phyloP scores from a whole-genome alignment of 1,139 yeast genomes.

The Scheffersomyces titani region DNA sequence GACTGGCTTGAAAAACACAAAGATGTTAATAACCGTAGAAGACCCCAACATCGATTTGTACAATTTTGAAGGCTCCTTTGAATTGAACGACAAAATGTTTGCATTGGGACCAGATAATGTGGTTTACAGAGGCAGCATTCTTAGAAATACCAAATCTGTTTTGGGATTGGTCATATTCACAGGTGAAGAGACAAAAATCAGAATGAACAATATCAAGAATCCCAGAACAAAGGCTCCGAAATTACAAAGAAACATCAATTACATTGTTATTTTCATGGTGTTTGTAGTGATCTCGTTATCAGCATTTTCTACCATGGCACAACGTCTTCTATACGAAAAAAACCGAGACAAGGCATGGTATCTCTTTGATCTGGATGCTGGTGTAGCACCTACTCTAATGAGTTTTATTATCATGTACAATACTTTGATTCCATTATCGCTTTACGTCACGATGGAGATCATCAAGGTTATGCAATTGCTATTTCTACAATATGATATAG shows the following conservation, averaged over 20 bases:
- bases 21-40: conserved; percentile 66
- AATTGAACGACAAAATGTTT: conserved; percentile 28
- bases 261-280: conserved; percentile 87
- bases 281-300: conserved; percentile 72
- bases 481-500: conserved; percentile 84
- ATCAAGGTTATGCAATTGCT: conserved; percentile 85
- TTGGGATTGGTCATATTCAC: conserved; percentile 86
- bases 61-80: conserved; percentile 81
- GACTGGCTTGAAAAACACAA: conserved; percentile 49
- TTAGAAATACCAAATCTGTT: conserved; percentile 75
- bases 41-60: conserved; percentile 91
- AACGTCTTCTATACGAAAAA: conserved; percentile 51
- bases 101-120: conserved; percentile 82
- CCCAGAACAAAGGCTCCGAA: conserved; percentile 94
- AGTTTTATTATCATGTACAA: conserved; percentile 97
- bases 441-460: conserved; percentile 95
- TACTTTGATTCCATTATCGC: conserved; percentile 90
- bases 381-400: conserved; percentile 90
- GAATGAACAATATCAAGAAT: conserved; percentile 90
- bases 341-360: conserved; percentile 70
- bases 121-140: conserved; percentile 82
- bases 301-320: conserved; percentile 81
- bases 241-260: conserved; percentile 77
- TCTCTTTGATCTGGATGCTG: conserved; percentile 68
- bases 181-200: conserved; percentile 93